Conservation (phyloP, 495 filamentous ascomycete species). For the Chaetomidium leptoderma region DNA sequence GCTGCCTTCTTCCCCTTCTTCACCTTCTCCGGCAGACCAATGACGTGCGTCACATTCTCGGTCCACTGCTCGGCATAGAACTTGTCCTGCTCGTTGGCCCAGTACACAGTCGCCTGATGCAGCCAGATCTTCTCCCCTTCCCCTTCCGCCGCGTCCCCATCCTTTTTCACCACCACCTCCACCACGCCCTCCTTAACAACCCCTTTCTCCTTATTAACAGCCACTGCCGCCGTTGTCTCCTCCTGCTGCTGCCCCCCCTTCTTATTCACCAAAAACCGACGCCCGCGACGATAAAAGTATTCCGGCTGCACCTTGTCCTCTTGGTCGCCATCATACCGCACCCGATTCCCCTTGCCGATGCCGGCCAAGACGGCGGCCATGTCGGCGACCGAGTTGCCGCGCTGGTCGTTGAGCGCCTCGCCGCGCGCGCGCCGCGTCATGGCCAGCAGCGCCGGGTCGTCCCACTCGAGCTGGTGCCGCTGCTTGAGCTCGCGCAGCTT, state of each 20-base stretch:
- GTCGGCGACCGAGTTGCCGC: slow-evolving; percentile 83
- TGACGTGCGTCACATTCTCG: slow-evolving; percentile 57
- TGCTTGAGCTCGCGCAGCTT: slow-evolving; percentile 77
- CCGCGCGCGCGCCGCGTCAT: slow-evolving; percentile 55
- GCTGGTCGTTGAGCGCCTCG: slow-evolving; percentile 72
- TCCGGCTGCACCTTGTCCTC: background rate
- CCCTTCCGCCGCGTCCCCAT: slow-evolving; percentile 15
- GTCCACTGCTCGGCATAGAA: slow-evolving; percentile 67
- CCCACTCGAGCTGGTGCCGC: slow-evolving; percentile 64
- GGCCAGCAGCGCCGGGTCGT: slow-evolving; percentile 39
- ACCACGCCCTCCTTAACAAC: slow-evolving; percentile 17
- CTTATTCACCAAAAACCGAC: slow-evolving; percentile 6
- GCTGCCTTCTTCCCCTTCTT: slow-evolving; percentile 7
- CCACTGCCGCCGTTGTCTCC: slow-evolving; percentile 12
- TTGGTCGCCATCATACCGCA: slow-evolving; percentile 37
- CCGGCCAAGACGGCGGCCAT: slow-evolving; percentile 70
- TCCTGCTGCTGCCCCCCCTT: slow-evolving; percentile 28
- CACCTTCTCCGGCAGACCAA: slow-evolving; percentile 38
- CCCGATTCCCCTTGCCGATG: slow-evolving; percentile 42
- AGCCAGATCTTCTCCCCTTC: slow-evolving; percentile 21
- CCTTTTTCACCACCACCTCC: slow-evolving; percentile 14
- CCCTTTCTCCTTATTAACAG: slow-evolving; percentile 24
- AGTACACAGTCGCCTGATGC: slow-evolving; percentile 53
- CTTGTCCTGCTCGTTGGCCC: slow-evolving; percentile 63
- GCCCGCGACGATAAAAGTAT: too few species aligned